A percentile compares a stretch with the other conserved stretches of the same genome.
Conservation (phyloP, 1,139 yeast species). For the Blastobotrys capitulatus region DNA sequence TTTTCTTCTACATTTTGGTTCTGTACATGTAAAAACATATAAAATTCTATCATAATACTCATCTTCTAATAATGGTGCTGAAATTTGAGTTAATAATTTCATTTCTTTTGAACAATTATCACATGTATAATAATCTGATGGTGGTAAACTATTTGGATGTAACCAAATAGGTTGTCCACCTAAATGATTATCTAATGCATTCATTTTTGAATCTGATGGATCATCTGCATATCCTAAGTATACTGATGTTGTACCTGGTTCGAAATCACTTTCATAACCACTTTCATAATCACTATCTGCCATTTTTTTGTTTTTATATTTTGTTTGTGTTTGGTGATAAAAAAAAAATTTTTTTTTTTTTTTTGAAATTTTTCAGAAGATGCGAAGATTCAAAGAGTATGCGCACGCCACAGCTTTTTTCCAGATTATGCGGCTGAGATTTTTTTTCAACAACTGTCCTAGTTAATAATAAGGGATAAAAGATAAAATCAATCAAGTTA, state of each 20-base stretch:
- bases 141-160: slow-evolving; percentile 51
- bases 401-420: too few species aligned
- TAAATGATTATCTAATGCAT: slow-evolving; percentile 67
- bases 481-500: too few species aligned
- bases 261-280: slow-evolving; percentile 20
- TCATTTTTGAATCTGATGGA: slow-evolving; percentile 35
- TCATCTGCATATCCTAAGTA: slow-evolving; percentile 57
- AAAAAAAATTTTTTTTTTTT: slow-evolving; percentile 5
- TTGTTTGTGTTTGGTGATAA: slow-evolving; percentile 1
- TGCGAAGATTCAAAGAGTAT: background rate
- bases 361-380: too few species aligned
- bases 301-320: slow-evolving; percentile 11
- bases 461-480: too few species aligned
- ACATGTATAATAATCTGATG: slow-evolving; percentile 50
- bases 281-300: slow-evolving; percentile 13
- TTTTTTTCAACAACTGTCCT: too few species aligned
- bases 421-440: too few species aligned
- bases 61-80: slow-evolving; percentile 61
- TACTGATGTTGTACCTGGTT: slow-evolving; percentile 36
- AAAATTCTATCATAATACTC: slow-evolving; percentile 74
- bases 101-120: slow-evolving; percentile 54
- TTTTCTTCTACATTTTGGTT: slow-evolving; percentile 57
- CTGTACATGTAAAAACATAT: slow-evolving; percentile 71
- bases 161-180: slow-evolving; percentile 74
- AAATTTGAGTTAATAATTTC: slow-evolving; percentile 72